Percentiles rank a stretch among this genome's conserved stretches.
phyloP scores from a whole-genome alignment of 352 stramenopile species.

The Pythium monospermum region DNA sequence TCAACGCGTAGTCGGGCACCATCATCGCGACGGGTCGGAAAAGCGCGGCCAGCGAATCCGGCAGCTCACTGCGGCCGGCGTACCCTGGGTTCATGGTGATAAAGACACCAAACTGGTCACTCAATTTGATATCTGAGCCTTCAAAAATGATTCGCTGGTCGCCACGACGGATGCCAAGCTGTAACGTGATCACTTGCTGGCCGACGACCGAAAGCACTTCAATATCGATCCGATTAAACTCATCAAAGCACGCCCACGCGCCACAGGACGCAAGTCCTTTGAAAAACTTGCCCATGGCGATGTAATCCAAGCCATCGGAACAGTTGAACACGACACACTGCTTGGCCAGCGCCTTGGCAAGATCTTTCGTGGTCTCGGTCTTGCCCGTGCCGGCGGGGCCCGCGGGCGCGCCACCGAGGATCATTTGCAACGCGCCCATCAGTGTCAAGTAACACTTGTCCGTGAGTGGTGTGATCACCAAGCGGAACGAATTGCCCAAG shows the following conservation, averaged over 20 bases:
- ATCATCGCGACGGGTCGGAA: constrained; percentile 91
- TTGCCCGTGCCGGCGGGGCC: constrained; percentile 93
- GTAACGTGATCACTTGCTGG: constrained; percentile 90
- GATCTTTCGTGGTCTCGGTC: constrained; percentile 94
- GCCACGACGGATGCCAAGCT: constrained; percentile 79
- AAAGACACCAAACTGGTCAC: constrained; percentile 88
- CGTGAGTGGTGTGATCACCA: constrained; percentile 95
- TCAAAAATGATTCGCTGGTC: constrained; percentile 91
- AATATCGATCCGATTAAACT: constrained; percentile 90
- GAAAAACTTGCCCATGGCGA: constrained; percentile 95
- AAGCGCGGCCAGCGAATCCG: constrained; percentile 78
- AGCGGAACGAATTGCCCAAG: constrained; percentile 92
- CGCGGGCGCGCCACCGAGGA: constrained; percentile 89
- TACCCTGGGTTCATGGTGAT: constrained; percentile 92
- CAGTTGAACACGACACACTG: constrained; percentile 96
- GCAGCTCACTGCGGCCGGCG: constrained; percentile 79
- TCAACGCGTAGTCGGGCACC: constrained; percentile 88
- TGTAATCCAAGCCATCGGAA: constrained; percentile 92
- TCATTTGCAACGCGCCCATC: constrained; percentile 95
- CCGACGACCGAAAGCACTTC: constrained; percentile 85
- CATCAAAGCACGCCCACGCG: constrained; percentile 90
- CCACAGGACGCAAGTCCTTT: constrained; percentile 92
- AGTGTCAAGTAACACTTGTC: constrained; percentile 96
- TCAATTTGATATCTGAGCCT: constrained; percentile 93
- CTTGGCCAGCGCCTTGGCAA: constrained; percentile 93